These are phyloP conservation scores for Lagenidium sp. DNA, from an alignment of 352 stramenopile species.

Conservation along the genomic window DNA sequence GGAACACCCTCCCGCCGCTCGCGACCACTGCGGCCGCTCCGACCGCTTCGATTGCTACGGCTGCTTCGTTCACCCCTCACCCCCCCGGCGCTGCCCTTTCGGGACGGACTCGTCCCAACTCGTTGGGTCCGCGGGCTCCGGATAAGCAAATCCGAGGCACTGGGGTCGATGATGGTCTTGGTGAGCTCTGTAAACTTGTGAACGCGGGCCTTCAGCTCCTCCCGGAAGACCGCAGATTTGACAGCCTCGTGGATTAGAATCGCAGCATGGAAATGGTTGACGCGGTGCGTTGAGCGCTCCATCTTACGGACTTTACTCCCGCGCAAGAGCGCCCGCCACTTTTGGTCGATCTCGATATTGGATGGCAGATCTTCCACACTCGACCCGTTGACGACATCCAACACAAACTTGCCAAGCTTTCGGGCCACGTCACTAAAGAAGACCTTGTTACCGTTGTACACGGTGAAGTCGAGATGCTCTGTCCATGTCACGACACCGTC, in stretches of 20 bases:
- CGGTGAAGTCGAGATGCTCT: conserved; percentile 37
- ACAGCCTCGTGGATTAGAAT: conserved; percentile 40
- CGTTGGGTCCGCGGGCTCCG: no score
- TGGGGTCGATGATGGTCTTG: no score
- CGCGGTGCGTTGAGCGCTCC: conserved; percentile 30
- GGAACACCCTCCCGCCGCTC: no score
- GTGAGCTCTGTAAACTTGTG: conserved; percentile 38
- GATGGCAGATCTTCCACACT: conserved; percentile 29
- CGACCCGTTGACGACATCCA: conserved; percentile 42
- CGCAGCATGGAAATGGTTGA: conserved; percentile 42
- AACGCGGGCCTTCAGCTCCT: conserved; percentile 45
- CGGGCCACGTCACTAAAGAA: conserved; percentile 49
- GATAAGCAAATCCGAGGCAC: no score
- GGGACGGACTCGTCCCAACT: no score
- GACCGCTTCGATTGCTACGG: no score
- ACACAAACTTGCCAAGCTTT: conserved; percentile 52
- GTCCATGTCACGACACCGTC: not conserved
- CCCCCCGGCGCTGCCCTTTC: no score
- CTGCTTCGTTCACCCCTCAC: no score
- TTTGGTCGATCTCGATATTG: conserved; percentile 42
- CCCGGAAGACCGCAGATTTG: conserved; percentile 41
- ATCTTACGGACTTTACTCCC: conserved; percentile 42
- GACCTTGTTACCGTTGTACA: conserved; percentile 45
- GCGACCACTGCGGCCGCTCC: no score
- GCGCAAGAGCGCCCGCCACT: conserved; percentile 35